Base-by-base conservation (phyloP, 73 alveolate species). In the Paramecium primaurelia region DNA sequence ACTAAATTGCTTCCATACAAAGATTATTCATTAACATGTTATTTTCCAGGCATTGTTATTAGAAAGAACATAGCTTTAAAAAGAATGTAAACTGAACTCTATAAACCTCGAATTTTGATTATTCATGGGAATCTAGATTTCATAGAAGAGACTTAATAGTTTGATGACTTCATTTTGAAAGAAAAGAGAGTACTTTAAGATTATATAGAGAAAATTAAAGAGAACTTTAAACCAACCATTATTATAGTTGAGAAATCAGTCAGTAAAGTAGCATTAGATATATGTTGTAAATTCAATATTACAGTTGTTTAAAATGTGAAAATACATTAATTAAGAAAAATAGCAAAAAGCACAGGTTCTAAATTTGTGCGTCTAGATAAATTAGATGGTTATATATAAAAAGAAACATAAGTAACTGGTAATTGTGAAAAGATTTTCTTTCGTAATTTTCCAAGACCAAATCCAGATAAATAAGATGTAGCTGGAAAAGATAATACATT, bases 341-440 rank as follows among this genome's bases (percentile, higher is more conserved):
- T 80, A 26, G 91, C 91, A 4, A 45, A 80, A 49, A 25, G 91
- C 9, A 80, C 91, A 10, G 91, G 73, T 2, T 40, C 91, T 26
- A 80, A 80, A 7, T 40, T 47, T 45, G 38, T 49, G 10, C 49
- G 47, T 14, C 58, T 80, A 1, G 91, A 80, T 10, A 80, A 80
- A 44, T 80, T 80, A 26, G 91, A 80, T 47, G 71, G 58, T 0
- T 80, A 80, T 25, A 80, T 80, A 10, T 26, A 47, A 20, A 80
- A 42, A 26, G 32, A 80, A 8, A 80, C 47, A 20, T 32, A 80
- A n/a, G 45, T 80, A 3, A 28, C 58, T 80, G 91, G 91, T 0
- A 28, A 80, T 45, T 80, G 91, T 25, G 75, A 80, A 12, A 25
- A 45, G 18, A 64, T 80, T 8, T 47, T 20, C 49, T 80, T 80